Base-by-base conservation (phyloP, 1,284 basidiomycete genomes). In the Austroboletus novae-zelandiae region DNA sequence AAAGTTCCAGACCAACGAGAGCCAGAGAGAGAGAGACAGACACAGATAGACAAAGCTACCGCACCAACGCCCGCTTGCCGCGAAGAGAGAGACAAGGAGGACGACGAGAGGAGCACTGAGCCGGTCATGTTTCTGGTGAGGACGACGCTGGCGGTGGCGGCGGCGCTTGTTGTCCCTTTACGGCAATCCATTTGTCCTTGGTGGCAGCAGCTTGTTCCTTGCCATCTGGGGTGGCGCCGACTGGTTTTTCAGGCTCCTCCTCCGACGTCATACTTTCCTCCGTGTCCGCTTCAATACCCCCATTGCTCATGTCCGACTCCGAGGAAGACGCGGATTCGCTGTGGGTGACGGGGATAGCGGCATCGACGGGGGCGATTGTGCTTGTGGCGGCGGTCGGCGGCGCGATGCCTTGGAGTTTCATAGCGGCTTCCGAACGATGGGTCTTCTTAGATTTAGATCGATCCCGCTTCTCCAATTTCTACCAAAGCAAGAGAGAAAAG, bases 201-300 rank as follows among this genome's bases (percentile, higher is more conserved):
- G 43, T 34, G 30, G 18, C 39, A 11, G 39, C 39, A 27, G 5
- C 35, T 8, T 43, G 50, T 17, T 72, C 64, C 39, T 59, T 74
- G 46, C 55, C 56, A 27, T 69, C 71, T 20, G 62, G 57, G 15
- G 54, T 55, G 35, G 57, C 52, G 36, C 60, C 53, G 43, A 66
- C 66, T 45, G 67, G 64, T 54, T 75, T 78, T 32, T 78, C 76
- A 18, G 70, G 65, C 57, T 84, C 84, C 56, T 85, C 84, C 57
- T 89, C 86, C 43, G 86, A 86, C 6, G 85, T 83, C 56, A 84
- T 71, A 58, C 83, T 87, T 61, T 84, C 84, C 66, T 88, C 86
- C 25, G 79, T 80, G 58, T 89, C 86, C 10, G 82, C 85, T 49
- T 88, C 86, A 48, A 76, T 73, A 5, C 69, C 67, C 18, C 82